These are phyloP conservation scores for Tolypocladium album DNA, from an alignment of 2,329 filamentous ascomycete genomes.

Conservation along the genomic window DNA sequence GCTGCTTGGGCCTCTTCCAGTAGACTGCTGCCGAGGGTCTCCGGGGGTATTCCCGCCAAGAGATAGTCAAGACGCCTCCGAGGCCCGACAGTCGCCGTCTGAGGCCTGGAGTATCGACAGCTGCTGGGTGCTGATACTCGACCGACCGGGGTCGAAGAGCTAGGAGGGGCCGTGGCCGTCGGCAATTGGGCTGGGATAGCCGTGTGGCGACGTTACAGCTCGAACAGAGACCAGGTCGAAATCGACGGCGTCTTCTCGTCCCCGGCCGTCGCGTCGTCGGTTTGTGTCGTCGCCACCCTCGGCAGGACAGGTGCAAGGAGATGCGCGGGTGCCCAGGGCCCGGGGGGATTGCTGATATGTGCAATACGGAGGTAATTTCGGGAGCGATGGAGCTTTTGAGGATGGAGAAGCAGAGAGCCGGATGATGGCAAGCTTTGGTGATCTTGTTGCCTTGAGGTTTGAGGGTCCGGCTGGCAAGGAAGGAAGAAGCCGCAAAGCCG, in stretches of 20 bases:
- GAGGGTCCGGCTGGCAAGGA: background rate
- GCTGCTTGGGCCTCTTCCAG: background rate
- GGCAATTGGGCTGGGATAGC: background rate
- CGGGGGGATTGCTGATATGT: background rate
- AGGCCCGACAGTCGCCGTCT: background rate
- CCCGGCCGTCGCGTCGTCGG: background rate
- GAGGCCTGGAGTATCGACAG: background rate
- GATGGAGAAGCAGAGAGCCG: background rate
- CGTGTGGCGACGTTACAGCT: background rate
- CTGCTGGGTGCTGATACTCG: background rate
- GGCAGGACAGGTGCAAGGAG: background rate
- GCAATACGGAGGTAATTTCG: background rate
- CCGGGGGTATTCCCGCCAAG: background rate
- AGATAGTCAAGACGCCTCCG: background rate
- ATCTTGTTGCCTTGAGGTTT: background rate
- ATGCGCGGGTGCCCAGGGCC: background rate
- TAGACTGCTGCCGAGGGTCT: background rate
- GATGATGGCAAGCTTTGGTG: background rate
- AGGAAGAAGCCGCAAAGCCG: background rate
- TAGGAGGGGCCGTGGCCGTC: background rate
- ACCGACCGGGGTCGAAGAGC: background rate
- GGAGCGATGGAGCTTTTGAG: background rate
- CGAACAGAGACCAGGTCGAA: background rate
- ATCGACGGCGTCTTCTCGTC: background rate
- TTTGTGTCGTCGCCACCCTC: background rate